A percentile compares a stretch with the other conserved stretches of the same genome.
These are phyloP conservation scores for Coemansia sp. DNA, from an alignment of 192 early-diverging fungal genomes.

Conservation along the genomic window DNA sequence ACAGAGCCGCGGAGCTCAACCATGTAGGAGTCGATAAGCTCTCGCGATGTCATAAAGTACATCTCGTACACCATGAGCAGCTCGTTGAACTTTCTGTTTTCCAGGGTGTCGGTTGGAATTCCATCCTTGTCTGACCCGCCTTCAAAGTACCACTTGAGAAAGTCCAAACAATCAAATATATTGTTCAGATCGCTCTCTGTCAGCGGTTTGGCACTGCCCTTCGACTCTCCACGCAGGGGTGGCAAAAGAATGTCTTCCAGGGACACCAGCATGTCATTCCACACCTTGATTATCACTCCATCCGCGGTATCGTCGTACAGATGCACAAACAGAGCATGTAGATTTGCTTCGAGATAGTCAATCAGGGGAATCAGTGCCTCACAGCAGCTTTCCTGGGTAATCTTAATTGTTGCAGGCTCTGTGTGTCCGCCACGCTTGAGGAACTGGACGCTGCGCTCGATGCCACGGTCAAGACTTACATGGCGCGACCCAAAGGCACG, in stretches of 20 bases:
- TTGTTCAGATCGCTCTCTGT: conserved; percentile 64
- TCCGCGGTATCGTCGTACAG: conserved; percentile 67
- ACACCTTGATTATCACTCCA: conserved; percentile 65
- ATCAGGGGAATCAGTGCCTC: conserved; percentile 67
- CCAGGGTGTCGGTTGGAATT: conserved; percentile 61
- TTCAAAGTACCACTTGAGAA: conserved; percentile 72
- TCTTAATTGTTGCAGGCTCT: conserved; percentile 32
- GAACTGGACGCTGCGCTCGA: conserved; percentile 59
- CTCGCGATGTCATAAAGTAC: conserved; percentile 67
- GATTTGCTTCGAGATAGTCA: conserved; percentile 75
- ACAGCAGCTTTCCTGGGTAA: conserved; percentile 61
- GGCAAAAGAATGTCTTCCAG: conserved; percentile 74
- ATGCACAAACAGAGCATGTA: conserved; percentile 65
- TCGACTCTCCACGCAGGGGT: conserved; percentile 60
- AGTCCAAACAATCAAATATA: conserved; percentile 71
- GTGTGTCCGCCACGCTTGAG: conserved; percentile 43
- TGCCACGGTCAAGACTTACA: conserved; percentile 41
- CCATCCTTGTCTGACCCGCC: conserved; percentile 71
- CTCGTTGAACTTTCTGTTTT: conserved; percentile 66
- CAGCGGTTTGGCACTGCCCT: conserved; percentile 63
- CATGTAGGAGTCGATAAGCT: conserved; percentile 67
- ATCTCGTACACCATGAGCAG: conserved; percentile 63
- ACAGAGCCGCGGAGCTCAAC: conserved; percentile 40
- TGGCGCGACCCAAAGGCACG: conserved; percentile 18
- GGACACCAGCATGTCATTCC: conserved; percentile 68